A percentile compares a stretch with the other conserved stretches of the same genome.
Conservation (phyloP, 768 basidiomycete species). For the Pleurotus giganteus region DNA sequence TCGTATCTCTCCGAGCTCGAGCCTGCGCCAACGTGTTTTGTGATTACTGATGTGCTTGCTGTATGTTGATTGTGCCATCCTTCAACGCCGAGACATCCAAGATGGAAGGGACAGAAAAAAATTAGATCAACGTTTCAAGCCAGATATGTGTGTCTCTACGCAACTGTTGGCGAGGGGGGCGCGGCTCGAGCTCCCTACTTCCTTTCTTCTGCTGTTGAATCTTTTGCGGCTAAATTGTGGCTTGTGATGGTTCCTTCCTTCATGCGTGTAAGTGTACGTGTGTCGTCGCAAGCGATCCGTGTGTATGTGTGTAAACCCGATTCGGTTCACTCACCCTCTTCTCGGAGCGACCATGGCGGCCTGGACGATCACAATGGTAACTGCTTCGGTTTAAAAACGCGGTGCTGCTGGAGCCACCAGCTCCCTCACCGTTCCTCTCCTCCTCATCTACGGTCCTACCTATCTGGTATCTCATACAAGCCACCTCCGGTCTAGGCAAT, state of each 20-base stretch:
- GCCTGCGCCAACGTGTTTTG: neutral
- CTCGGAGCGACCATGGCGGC: conserved; percentile 3
- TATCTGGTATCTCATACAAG: too few relatives aligned
- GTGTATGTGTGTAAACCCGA: neutral
- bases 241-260: conserved; percentile 4
- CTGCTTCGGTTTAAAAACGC: neutral
- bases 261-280: too few relatives aligned
- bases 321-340: neutral
- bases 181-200: neutral
- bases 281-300: neutral
- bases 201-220: too few relatives aligned
- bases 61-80: neutral
- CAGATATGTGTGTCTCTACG: conserved; percentile 5
- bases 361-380: conserved; percentile 3
- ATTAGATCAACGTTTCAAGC: neutral
- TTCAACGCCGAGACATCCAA: neutral
- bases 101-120: neutral
- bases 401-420: neutral
- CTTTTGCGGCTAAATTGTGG: conserved; percentile 8
- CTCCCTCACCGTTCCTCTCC: neutral
- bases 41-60: neutral
- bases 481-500: too few relatives aligned
- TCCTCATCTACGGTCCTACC: too few relatives aligned
- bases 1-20: too few relatives aligned
- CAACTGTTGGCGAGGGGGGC: neutral